Conservation (phyloP, 2,329 filamentous ascomycete species). For the Calonectria hongkongensis region DNA sequence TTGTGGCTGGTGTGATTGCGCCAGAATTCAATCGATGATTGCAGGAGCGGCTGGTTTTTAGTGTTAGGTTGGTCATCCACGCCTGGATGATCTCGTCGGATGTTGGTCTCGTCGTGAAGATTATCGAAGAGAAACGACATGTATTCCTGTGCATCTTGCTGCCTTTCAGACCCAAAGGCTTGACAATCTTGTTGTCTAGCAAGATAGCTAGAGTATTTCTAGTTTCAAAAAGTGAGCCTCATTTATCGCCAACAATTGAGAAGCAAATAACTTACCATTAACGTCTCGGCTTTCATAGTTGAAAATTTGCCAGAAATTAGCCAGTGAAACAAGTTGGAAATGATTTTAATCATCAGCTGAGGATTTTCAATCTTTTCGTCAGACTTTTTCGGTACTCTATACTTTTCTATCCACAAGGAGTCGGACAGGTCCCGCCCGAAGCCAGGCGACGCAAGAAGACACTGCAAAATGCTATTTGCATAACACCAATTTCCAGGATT, state of each 20-base stretch:
- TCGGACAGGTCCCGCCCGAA: conserved; percentile 80
- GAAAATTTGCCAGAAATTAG: conserved; percentile 70
- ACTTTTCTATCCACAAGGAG: conserved; percentile 74
- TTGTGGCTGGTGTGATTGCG: conserved; percentile 80
- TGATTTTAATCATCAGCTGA: conserved; percentile 76
- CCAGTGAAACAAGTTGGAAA: conserved; percentile 76
- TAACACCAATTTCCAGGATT: conserved; percentile 93
- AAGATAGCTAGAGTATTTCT: conserved; percentile 73
- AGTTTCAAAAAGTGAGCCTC: conserved; percentile 43
- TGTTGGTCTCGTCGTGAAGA: conserved; percentile 90
- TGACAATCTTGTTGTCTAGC: conserved; percentile 56
- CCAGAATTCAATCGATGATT: conserved; percentile 86
- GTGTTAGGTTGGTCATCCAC: conserved; percentile 58
- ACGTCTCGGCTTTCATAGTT: conserved; percentile 71
- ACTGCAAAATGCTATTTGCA: conserved; percentile 93
- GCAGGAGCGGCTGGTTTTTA: conserved; percentile 58
- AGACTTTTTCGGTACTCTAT: conserved; percentile 81
- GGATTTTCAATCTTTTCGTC: conserved; percentile 72
- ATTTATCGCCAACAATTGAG: conserved; percentile 32
- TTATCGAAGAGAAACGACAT: conserved; percentile 87
- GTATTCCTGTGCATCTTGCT: conserved; percentile 96
- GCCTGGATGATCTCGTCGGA: conserved; percentile 65
- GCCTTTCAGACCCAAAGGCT: conserved; percentile 81
- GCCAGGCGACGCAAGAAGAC: conserved; percentile 82
- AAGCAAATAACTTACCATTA: conserved; percentile 70